Base-by-base conservation (phyloP, 2,329 filamentous ascomycete genomes). In the Aspergillus chevalieri region DNA sequence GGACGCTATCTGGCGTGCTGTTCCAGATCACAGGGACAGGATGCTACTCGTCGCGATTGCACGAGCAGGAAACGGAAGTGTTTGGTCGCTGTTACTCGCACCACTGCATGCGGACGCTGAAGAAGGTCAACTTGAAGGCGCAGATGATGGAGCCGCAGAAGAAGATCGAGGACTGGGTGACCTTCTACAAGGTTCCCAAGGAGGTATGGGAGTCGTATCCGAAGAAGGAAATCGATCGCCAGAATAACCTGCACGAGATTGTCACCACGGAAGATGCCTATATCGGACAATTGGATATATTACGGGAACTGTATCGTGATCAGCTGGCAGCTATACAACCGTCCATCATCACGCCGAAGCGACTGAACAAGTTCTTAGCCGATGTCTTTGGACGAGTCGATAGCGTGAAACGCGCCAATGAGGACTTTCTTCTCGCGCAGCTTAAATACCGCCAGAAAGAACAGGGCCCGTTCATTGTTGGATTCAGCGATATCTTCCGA, bases 391-490 rank as follows among this genome's bases (percentile, higher is more conserved):
- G 93, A 46, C 93, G 89, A 62, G 83, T 93, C 1, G 92, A 97
- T 56, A 82, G 84, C 0, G 88, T 98, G 33, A 87, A 92, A 64
- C 83, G 86, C 57, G 89, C 91, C 59, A 97, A 97, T 69, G 93
- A 94, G 67, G 91, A 96, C 54, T 86, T 93, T 66, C 79, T 98
- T 17, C 74, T 98, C 21, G 87, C 92, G 2, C 92, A 96, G 67
- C 80, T 98, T 60, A 97, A 97, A 65, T 98, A 97, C 66, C 84
- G 93, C 22, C 93, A 98, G 67, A 87, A 93, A 62, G 93, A 97
- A 65, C 92, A 98, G 72, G 93, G 93, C 0, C 93, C 93, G 0
- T 98, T 90, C 84, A 85, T 98, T 51, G 78, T 82, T 10, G 93
- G 93, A 3, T 96, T 96, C 71, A 96, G 91, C 65, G 93, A 97